A percentile compares a stretch with the other conserved stretches of the same genome.
phyloP scores from a whole-genome alignment of 495 filamentous ascomycete genomes.

The Glonium stellatum region DNA sequence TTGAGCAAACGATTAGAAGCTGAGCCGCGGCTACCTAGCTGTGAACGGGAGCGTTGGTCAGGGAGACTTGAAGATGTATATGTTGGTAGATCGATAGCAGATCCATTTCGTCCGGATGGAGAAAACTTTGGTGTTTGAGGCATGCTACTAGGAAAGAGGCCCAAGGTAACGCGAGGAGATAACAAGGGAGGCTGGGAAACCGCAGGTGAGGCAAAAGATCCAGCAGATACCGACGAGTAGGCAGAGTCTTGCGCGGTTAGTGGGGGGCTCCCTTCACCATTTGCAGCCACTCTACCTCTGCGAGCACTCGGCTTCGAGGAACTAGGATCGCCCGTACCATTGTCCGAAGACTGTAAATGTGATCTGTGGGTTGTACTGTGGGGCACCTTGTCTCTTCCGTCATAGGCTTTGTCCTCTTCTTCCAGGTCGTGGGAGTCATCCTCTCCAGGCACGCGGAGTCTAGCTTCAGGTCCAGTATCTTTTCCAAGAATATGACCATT shows the following conservation, averaged over 20 bases:
- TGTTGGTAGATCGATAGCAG: constrained; percentile 12
- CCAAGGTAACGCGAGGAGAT: constrained; percentile 21
- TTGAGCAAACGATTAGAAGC: constrained; percentile 17
- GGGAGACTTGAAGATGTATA: constrained; percentile 3
- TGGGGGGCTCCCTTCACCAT: constrained; percentile 19
- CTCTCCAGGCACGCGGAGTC: neutral
- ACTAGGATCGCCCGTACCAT: constrained; percentile 3
- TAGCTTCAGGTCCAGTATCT: constrained; percentile 5
- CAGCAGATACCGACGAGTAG: constrained; percentile 27
- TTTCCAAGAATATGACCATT: neutral
- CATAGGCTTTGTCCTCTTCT: neutral
- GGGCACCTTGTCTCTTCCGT: neutral
- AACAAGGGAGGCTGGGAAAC: constrained; percentile 14
- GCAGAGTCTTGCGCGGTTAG: constrained; percentile 28
- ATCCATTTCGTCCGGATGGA: constrained; percentile 15
- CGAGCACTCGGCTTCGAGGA: constrained; percentile 1
- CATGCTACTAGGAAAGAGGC: constrained; percentile 23
- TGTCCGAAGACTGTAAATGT: neutral
- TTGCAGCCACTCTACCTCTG: neutral
- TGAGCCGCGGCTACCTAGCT: constrained; percentile 16
- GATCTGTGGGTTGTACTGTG: neutral
- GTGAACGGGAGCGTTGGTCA: constrained; percentile 15
- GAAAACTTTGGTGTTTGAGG: constrained; percentile 23
- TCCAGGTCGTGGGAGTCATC: neutral
- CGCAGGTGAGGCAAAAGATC: constrained; percentile 22